Conservation (phyloP, 441 rosid species). For the Adansonia rubrostipa region DNA sequence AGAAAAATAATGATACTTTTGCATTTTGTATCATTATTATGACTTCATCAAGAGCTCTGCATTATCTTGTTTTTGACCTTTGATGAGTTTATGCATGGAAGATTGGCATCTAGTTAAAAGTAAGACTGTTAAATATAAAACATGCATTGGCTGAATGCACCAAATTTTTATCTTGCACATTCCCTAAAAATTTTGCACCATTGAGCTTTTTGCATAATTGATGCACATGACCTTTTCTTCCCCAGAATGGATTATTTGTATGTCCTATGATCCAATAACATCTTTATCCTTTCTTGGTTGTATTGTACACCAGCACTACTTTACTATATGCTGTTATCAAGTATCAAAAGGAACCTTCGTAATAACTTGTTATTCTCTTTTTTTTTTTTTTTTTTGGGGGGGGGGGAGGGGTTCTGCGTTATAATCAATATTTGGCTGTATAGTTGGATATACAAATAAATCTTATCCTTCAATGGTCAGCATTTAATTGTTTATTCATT, state of each 20-base stretch:
- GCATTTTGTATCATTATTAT: background rate
- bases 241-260: background rate
- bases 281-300: background rate
- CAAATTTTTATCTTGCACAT: background rate
- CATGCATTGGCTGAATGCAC: background rate
- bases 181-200: background rate
- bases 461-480: background rate
- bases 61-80: constrained; percentile 2
- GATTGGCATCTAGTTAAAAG: background rate
- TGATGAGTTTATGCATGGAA: constrained; percentile 7
- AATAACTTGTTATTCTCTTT: background rate
- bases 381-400: background rate
- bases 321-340: too few relatives aligned
- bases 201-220: background rate
- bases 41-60: background rate
- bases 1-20: background rate
- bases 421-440: background rate
- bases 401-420: background rate
- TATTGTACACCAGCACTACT: background rate
- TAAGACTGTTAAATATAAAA: background rate
- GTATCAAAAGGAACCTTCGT: background rate
- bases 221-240: background rate
- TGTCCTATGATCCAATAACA: background rate
- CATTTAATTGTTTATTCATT: background rate
- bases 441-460: background rate